Evolutionary conservation across 2,329 filamentous ascomycete species (phyloP), one percentile per base, ranked within the genome.

Genomic region (Graphilbum sp.): DNA sequence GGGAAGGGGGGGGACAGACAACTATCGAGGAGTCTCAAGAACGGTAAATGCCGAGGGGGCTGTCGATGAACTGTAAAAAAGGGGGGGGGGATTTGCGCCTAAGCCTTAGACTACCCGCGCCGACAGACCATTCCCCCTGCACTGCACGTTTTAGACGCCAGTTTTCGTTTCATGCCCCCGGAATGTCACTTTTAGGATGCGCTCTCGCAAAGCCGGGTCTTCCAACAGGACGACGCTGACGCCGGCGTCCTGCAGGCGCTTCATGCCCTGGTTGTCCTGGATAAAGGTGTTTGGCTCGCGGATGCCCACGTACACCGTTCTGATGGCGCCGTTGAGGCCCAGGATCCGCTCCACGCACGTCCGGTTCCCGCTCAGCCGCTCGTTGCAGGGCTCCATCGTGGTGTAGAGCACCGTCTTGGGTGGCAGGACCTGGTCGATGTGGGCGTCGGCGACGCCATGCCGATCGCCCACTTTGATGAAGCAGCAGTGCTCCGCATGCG

Each of bases 301-400:
- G 24, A 45, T 43, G 27, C 43, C 43, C 17, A 45, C 37, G 20
- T 43, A 45, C 16, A 45, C 36, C 4, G 35, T 38, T 35, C 39
- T 43, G 34, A 43, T 35, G 12, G 39, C 41, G n/a, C 36, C 23
- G 3, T 19, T 25, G 17, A 45, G 37, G 21, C 32, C 18, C n/a
- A 45, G 29, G 21, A 45, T 40, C n/a, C 41, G 37, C 11, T 35
- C 36, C 17, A 34, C 37, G 20, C 43, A 45, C 6, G 41, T 40
- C 46, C 45, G 53, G 35, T 59, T 59, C 5, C 58, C 54, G 38
- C 58, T 59, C 1, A 63, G 44, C 38, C 59, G 51, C 42, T 58
- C 52, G 37, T 56, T 62, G 46, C 60, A 64, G 5, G 60, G 57
- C 41, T 64, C 61, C 60, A 64, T 63, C 8, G 60, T 62, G 5